Evolutionary conservation across 2,329 filamentous ascomycete genomes (phyloP), one percentile per base, ranked within the genome.

Genomic region (Byssothecium circinans): DNA sequence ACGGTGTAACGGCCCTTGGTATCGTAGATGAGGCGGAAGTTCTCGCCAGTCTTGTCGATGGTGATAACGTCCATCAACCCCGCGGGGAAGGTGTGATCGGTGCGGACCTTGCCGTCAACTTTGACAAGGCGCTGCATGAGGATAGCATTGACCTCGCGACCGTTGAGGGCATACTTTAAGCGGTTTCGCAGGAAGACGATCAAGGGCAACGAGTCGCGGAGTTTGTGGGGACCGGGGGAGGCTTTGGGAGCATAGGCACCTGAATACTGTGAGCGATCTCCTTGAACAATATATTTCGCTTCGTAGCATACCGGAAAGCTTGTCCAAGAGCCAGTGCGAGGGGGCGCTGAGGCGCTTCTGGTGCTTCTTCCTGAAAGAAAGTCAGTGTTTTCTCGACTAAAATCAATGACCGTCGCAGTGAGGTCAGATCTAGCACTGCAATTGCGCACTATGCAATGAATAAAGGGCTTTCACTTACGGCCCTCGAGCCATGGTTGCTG

Each of bases 1-100:
- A 99, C 91, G 77, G 94, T 96, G 89, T 97, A 99, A 77, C 94
- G 92, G 71, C 94, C 94, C 88, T 99, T 99, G 87, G 92, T 99
- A 79, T 99, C 94, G 87, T 97, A 99, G 85, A 99, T 82, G 68
- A 99, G 90, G 69, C 94, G 92, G 90, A 99, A 99, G 88, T 96
- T 89, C 87, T 99, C 94, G 86, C 91, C 91, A 53, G 94, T 99
- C 90, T 99, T 99, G 81, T 99, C 94, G 76, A 99, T 95, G 73
- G 83, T 82, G 83, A 99, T 96, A 75, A 99, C 94, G 76, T 99
- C 94, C 94, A 97, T 97, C 86, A 95, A 96, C 72, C 94, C 94
- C 65, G 94, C 82, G 69, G 94, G 94, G 87, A 89, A 99, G 81
- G 91, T 99, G 71, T 84, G 81, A 81, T 99, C 94, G 78, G 94